Evolutionary conservation across 2,329 filamentous ascomycete species (phyloP).

Genomic region (Aureobasidium namibiae): DNA sequence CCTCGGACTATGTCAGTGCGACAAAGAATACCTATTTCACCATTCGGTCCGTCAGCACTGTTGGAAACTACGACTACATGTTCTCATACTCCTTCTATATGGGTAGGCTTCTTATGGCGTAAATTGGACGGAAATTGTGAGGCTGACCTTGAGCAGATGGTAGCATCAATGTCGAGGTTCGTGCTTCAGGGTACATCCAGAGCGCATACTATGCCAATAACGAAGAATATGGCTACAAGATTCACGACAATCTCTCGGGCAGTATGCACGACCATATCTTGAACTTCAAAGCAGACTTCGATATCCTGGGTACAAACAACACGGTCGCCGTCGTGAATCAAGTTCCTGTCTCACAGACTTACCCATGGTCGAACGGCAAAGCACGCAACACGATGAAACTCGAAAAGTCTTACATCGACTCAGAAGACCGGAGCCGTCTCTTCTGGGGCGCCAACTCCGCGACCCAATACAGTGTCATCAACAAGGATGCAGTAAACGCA

Average conservation of each 20-base stretch:
- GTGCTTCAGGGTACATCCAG: slow-evolving; percentile 48
- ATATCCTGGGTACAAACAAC: slow-evolving; percentile 43
- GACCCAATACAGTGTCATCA: slow-evolving; percentile 44
- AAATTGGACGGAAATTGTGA: neutral
- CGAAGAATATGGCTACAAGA: slow-evolving; percentile 42
- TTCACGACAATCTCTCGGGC: slow-evolving; percentile 41
- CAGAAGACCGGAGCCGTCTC: slow-evolving; percentile 31
- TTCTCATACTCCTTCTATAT: slow-evolving; percentile 44
- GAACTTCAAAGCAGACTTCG: slow-evolving; percentile 48
- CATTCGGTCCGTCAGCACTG: slow-evolving; percentile 40
- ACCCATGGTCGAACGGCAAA: slow-evolving; percentile 43
- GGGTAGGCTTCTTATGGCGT: neutral
- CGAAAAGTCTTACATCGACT: slow-evolving; percentile 31
- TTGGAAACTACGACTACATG: slow-evolving; percentile 47
- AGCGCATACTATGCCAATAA: slow-evolving; percentile 38
- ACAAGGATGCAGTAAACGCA: slow-evolving; percentile 40
- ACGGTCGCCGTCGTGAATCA: slow-evolving; percentile 28
- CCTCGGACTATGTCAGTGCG: slow-evolving; percentile 31
- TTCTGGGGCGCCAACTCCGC: slow-evolving; percentile 42
- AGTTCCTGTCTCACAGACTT: slow-evolving; percentile 26
- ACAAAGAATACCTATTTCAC: slow-evolving; percentile 40
- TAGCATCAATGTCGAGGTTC: slow-evolving; percentile 41
- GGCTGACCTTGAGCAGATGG: slow-evolving; percentile 30
- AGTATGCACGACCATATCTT: slow-evolving; percentile 50
- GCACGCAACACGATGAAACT: slow-evolving; percentile 46